A percentile compares a stretch with the other conserved stretches of the same genome.
phyloP scores from a whole-genome alignment of 345 rosid species.

The Eucalyptus grandis region DNA sequence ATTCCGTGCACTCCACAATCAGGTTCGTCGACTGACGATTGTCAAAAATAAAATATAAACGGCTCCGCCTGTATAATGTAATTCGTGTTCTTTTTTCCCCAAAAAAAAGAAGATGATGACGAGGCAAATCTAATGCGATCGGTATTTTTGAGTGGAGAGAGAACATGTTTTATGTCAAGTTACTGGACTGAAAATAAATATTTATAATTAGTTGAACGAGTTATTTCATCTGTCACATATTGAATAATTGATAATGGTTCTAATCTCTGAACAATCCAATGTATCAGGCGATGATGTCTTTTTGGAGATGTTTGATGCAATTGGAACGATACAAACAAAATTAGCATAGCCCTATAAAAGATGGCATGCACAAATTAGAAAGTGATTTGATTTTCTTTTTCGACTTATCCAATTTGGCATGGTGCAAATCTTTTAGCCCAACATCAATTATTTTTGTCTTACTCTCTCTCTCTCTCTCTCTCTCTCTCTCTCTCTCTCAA shows the following conservation, averaged over 20 bases:
- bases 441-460: neutral
- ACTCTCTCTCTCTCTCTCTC: neutral
- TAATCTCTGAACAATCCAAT: rapidly evolving
- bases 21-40: neutral
- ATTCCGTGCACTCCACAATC: neutral
- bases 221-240: rapidly evolving
- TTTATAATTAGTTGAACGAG: rapidly evolving
- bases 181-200: neutral
- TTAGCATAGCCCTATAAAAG: neutral
- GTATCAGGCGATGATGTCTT: rapidly evolving
- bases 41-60: neutral
- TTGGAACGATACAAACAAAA: neutral
- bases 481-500: neutral
- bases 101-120: neutral
- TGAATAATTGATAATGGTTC: rapidly evolving
- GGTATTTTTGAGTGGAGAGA: neutral
- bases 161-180: neutral
- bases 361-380: rapidly evolving
- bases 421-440: neutral
- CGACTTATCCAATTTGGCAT: neutral
- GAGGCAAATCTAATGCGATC: neutral
- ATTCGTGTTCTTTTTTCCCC: neutral
- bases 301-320: neutral
- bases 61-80: neutral
- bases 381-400: neutral